Base-by-base conservation (phyloP, 176 grass and related monocot species). In the Oryza meridionalis region DNA sequence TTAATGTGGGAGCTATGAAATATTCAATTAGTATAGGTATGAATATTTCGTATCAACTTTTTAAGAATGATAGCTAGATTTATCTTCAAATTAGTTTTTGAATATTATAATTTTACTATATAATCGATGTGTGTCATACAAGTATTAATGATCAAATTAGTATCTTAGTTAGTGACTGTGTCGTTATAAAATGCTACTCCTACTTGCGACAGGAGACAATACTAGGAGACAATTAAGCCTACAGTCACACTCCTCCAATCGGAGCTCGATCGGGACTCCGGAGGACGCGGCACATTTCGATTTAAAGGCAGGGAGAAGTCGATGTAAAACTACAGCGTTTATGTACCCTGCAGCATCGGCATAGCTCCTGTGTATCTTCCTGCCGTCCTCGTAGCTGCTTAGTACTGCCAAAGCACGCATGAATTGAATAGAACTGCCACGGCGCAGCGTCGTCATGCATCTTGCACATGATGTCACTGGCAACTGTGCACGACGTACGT, bases 381-480 rank as follows among this genome's bases (percentile, higher is more conserved):
- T 70, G 63, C 19, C 10, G 25, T 38, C 16, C 73, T 58, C 65
- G 50, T 55, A 55, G 50, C 38, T 61, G 38, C 50, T 16, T 19
- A 43, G 42, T 43, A 9, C 84, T 66, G 76, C 58, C 19, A 6
- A 7, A 29, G 69, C 85, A 70, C 72, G 79, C 86, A 77, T 29
- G 80, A 59, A 78, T 78, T 88, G 75, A 73, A 84, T 38, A 26
- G 74, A 58, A 55, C 37, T 68, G 81, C 68, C 17, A 9, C 59
- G 24, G 58, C 12, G 75, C 81, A 83, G 59, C 67, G 51, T 16
- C 3, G 59, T 77, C 37, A 47, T 26, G 76, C 80, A 44, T 29
- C 5, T 31, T 26, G 27, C 64, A 25, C 31, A 2, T 79, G 76
- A 86, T 55, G 43, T 79, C 76, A 86, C 31, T 5, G 55, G 68